These are phyloP conservation scores for Aristolochia contorta DNA, from an alignment of 164 flowering plant species.

Conservation along the genomic window DNA sequence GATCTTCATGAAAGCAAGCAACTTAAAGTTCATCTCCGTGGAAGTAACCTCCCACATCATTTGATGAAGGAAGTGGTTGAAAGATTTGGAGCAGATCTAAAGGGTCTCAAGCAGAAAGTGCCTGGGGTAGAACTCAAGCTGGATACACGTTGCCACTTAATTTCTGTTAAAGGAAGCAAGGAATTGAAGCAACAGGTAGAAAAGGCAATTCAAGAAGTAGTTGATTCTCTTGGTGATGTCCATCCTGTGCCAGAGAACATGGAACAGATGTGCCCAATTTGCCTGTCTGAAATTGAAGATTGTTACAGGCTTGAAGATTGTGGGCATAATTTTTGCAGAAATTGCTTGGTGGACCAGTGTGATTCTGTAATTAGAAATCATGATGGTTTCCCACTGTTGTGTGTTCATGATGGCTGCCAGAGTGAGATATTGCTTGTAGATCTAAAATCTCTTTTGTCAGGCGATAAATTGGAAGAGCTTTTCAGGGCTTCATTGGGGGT, in stretches of 20 bases:
- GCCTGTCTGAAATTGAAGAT: slow-evolving; percentile 82
- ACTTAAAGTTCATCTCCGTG: slow-evolving; percentile 63
- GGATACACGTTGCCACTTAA: slow-evolving; percentile 44
- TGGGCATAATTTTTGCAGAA: slow-evolving; percentile 51
- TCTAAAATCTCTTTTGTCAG: slow-evolving; percentile 39
- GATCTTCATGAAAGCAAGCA: slow-evolving; percentile 48
- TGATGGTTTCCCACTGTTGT: slow-evolving; percentile 62
- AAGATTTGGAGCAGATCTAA: slow-evolving; percentile 74
- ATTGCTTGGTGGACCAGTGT: slow-evolving; percentile 72
- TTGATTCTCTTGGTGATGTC: slow-evolving; percentile 14
- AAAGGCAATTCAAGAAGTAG: slow-evolving; percentile 40
- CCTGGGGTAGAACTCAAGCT: slow-evolving; percentile 55
- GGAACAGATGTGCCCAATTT: slow-evolving; percentile 60
- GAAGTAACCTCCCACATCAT: slow-evolving; percentile 43
- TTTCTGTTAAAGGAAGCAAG: slow-evolving; percentile 43
- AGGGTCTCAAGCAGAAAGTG: slow-evolving; percentile 54
- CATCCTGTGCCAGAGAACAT: slow-evolving; percentile 7
- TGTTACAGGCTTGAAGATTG: slow-evolving; percentile 60
- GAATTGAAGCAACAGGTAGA: slow-evolving; percentile 57
- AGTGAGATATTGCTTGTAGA: slow-evolving; percentile 45
- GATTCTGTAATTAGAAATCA: slow-evolving; percentile 65
- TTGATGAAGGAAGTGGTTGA: slow-evolving; percentile 72
- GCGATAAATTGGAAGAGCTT: slow-evolving; percentile 73
- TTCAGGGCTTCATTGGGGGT: slow-evolving; percentile 66
- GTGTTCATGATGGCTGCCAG: slow-evolving; percentile 48